Percentiles rank a stretch among this genome's conserved stretches.
These are phyloP conservation scores for Ceratocystis cubensis DNA, from an alignment of 2,329 filamentous ascomycete species.

Conservation along the genomic window DNA sequence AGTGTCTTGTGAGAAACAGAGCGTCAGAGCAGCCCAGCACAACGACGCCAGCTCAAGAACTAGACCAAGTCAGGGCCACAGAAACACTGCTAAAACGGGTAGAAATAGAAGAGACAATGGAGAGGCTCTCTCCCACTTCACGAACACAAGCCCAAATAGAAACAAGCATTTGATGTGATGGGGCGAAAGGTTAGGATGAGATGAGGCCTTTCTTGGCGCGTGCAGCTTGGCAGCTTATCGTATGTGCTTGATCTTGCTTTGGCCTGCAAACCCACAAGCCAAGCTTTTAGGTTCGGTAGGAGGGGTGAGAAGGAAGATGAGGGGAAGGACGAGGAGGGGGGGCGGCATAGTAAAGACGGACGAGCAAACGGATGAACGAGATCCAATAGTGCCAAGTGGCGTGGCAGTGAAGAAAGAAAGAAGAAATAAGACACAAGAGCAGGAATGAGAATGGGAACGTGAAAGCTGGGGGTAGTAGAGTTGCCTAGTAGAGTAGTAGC, in stretches of 20 bases:
- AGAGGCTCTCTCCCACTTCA: neutral
- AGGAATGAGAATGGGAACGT: neutral
- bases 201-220: slow-evolving; percentile 4
- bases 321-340: neutral
- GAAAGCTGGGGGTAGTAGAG: neutral
- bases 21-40: too few relatives aligned
- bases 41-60: too few relatives aligned
- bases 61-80: too few relatives aligned
- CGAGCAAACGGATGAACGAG: too few relatives aligned
- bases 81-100: neutral
- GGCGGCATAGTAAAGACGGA: neutral
- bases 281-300: neutral
- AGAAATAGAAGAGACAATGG: neutral
- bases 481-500: too few relatives aligned
- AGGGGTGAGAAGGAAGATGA: neutral
- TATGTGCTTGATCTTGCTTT: too few relatives aligned
- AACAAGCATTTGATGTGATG: neutral
- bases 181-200: neutral
- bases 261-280: neutral
- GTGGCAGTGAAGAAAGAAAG: neutral
- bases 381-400: neutral
- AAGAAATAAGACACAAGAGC: neutral
- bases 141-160: neutral
- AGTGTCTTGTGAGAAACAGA: too few relatives aligned
- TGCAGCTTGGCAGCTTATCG: slow-evolving; percentile 4